Conservation (phyloP, 352 stramenopile genomes). For the Phytophthora sojae region DNA sequence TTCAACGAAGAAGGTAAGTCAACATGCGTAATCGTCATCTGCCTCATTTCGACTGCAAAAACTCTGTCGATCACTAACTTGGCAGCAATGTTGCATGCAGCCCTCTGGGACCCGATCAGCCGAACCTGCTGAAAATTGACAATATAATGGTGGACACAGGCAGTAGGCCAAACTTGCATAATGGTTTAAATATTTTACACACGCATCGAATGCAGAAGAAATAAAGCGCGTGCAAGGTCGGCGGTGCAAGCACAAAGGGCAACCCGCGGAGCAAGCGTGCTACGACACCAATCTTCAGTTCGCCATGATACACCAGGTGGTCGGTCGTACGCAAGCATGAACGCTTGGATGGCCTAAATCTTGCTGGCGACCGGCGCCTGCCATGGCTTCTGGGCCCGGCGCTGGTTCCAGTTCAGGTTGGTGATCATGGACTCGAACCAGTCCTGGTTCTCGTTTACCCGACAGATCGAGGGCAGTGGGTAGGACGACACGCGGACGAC, state of each 20-base stretch:
- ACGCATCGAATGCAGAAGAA: conserved; percentile 32
- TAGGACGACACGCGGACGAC: conserved; percentile 90
- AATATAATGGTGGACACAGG: not conserved
- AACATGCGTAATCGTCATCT: conserved; percentile 8
- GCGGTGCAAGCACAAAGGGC: conserved; percentile 12
- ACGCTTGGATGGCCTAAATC: conserved; percentile 25
- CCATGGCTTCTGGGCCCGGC: conserved; percentile 85
- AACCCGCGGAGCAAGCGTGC: conserved; percentile 10
- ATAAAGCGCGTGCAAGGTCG: conserved; percentile 33
- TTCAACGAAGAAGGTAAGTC: conserved; percentile 28
- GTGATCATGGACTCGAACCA: conserved; percentile 94
- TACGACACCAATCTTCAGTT: conserved; percentile 15
- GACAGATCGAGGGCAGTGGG: conserved; percentile 88
- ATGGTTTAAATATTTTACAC: conserved; percentile 48
- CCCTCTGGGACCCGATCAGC: conserved; percentile 6
- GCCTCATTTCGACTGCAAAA: not conserved
- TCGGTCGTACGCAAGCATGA: conserved; percentile 5
- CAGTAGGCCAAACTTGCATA: conserved; percentile 14
- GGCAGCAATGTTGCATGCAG: conserved; percentile 9
- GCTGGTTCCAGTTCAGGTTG: conserved; percentile 95
- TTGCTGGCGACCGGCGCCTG: conserved; percentile 43
- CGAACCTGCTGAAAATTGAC: conserved; percentile 22
- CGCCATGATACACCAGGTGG: conserved; percentile 17
- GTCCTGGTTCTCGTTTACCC: conserved; percentile 91
- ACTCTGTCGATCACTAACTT: not conserved